Evolutionary conservation across 2,329 filamentous ascomycete genomes (phyloP), one percentile per base, ranked within the genome.

Genomic region (Alternaria panax): DNA sequence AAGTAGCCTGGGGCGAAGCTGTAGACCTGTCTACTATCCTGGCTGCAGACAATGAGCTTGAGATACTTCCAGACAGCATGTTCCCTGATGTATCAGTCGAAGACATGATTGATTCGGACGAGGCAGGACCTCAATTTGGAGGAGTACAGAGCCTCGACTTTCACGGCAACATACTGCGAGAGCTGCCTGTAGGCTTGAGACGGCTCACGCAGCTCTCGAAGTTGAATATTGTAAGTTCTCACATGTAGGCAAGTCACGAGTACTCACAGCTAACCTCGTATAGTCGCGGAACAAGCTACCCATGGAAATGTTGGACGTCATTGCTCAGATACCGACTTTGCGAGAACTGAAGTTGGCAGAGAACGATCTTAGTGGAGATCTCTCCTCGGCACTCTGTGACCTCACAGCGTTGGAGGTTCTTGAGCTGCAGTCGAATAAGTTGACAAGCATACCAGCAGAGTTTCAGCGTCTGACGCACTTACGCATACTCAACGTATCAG

Each of bases 11-110:
- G 95, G 93, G 93, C 2, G 94, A 98, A 77, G 90, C 91, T 59
- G 92, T 98, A 11, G 94, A 98, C 73, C 80, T 98, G 45, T 90
- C 89, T 1, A 88, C 90, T 61, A 88, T 98, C 50, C 87, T 95
- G 64, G 93, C 91, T 6, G 93, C 94, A 8, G 93, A 97, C 72
- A 98, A 99, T 71, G 92, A 97, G 71, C 78, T 99, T 47, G 88
- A 92, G 69, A 82, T 83, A 30, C 83, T 98, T 32, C 86, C 88
- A 2, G 91, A 95, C 18, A 80, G 83, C 2, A 82, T 93, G 18
- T 97, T 98, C 68, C 93, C 94, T 0, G 93, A 97, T 68, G 78
- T 84, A 20, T 76, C 80, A 24, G 54, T 75, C 5, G 79, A 85
- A 40, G 82, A 86, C 18, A 76, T 87, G 38, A 83, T 86, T 7